A percentile compares a stretch with the other conserved stretches of the same genome.
phyloP scores from a whole-genome alignment of 1,139 yeast genomes.

The Yamadazyma taylorii region DNA sequence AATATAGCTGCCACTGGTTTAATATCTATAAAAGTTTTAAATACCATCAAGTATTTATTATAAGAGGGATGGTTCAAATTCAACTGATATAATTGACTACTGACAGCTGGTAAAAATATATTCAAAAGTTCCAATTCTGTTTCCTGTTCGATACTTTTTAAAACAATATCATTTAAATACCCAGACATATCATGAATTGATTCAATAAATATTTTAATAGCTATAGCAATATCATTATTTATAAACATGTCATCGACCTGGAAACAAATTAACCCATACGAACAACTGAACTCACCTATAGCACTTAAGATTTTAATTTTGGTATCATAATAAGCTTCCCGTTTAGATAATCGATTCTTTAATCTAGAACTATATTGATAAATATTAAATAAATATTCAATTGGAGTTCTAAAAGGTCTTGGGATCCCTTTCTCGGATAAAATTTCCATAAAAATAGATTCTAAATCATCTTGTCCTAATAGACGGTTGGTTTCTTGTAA shows the following conservation, averaged over 20 bases:
- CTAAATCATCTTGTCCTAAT: slow-evolving; percentile 27
- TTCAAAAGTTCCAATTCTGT: slow-evolving; percentile 59
- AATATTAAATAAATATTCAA: slow-evolving; percentile 46
- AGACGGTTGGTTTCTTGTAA: slow-evolving; percentile 23
- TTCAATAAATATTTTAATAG: slow-evolving; percentile 30
- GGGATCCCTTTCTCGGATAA: slow-evolving; percentile 53
- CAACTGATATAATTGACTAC: slow-evolving; percentile 28
- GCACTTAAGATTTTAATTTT: slow-evolving; percentile 48
- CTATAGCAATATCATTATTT: slow-evolving; percentile 32
- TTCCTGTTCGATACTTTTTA: slow-evolving; percentile 66
- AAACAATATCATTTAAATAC: slow-evolving; percentile 58
- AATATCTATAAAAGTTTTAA: slow-evolving; percentile 59
- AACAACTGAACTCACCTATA: slow-evolving; percentile 53
- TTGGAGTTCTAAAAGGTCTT: slow-evolving; percentile 28
- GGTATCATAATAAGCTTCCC: slow-evolving; percentile 35
- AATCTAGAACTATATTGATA: slow-evolving; percentile 41
- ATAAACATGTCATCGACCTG: slow-evolving; percentile 69
- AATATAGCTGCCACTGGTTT: slow-evolving; percentile 65
- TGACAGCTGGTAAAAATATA: slow-evolving; percentile 51
- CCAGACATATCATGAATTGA: slow-evolving; percentile 41
- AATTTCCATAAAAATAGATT: slow-evolving; percentile 54
- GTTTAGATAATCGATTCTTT: slow-evolving; percentile 43
- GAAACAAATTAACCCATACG: slow-evolving; percentile 69
- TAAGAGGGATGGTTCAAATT: slow-evolving; percentile 49
- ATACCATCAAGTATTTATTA: slow-evolving; percentile 50